Conservation (phyloP, 2,329 filamentous ascomycete species). For the Emmonsiellopsis sp. region DNA sequence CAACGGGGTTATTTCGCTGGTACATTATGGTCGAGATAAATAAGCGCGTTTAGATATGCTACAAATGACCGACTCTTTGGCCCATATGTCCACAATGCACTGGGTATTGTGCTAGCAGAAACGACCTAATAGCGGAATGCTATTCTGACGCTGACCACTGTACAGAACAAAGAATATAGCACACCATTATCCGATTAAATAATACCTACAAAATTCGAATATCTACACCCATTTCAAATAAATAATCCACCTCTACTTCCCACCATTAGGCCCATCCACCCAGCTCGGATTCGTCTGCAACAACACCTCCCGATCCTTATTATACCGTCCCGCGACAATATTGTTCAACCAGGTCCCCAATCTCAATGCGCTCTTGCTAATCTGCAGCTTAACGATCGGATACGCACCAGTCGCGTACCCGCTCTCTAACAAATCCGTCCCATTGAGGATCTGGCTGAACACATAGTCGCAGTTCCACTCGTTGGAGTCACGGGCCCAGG, state of each 20-base stretch:
- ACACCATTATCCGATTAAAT: too few relatives aligned
- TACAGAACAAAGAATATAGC: too few relatives aligned
- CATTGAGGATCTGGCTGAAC: conserved; percentile 4
- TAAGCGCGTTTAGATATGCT: too few relatives aligned
- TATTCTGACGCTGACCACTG: too few relatives aligned
- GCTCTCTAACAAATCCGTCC: conserved; percentile 2
- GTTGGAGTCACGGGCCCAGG: conserved; percentile 5
- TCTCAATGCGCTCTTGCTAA: conserved; percentile 4
- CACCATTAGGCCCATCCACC: conserved; percentile 1
- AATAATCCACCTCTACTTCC: neutral
- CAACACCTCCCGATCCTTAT: conserved; percentile 1
- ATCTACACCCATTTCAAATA: neutral
- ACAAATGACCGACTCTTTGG: too few relatives aligned
- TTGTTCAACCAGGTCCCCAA: conserved; percentile 4
- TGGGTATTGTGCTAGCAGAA: too few relatives aligned
- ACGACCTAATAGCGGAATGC: too few relatives aligned
- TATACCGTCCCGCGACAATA: neutral
- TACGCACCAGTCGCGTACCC: conserved; percentile 3
- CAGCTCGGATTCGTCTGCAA: conserved; percentile 4
- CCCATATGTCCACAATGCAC: too few relatives aligned
- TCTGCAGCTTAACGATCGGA: conserved; percentile 5
- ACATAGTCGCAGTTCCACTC: conserved; percentile 5
- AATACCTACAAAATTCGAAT: too few relatives aligned
- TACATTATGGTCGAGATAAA: too few relatives aligned
- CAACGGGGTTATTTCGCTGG: too few relatives aligned